Conservation (phyloP, 2,329 filamentous ascomycete species). For the Penicillium frequentans region DNA sequence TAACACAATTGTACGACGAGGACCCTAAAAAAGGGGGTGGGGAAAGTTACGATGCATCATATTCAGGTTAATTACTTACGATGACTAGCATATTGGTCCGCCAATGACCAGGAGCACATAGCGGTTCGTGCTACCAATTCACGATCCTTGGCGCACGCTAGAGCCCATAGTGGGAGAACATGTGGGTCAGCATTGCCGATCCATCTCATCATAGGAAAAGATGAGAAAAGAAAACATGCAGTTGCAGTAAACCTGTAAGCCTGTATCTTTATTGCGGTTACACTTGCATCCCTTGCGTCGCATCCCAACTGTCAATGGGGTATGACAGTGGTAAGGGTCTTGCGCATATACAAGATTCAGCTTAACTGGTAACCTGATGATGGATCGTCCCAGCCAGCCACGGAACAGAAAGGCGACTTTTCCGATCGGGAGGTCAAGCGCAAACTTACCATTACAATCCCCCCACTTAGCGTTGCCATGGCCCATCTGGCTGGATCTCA, state of each 20-base stretch:
- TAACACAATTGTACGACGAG: not conserved
- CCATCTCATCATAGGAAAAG: constrained; percentile 1
- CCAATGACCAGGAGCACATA: constrained; percentile 14
- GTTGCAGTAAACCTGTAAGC: not conserved
- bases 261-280: not conserved
- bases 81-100: constrained; percentile 16
- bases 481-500: constrained; percentile 16
- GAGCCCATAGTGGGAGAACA: constrained; percentile 23
- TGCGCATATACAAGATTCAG: not conserved
- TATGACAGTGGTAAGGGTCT: not conserved
- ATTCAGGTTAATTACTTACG: constrained; percentile 11
- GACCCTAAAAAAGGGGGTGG: constrained; percentile 7
- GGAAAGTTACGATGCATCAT: constrained; percentile 11
- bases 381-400: constrained; percentile 18
- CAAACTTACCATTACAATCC: not conserved
- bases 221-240: not conserved
- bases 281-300: constrained; percentile 6
- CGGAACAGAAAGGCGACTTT: not conserved
- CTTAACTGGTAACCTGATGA: constrained; percentile 1
- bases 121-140: constrained; percentile 19
- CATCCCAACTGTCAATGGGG: not conserved
- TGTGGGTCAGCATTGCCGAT: constrained; percentile 22
- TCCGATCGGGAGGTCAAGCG: constrained; percentile 1
- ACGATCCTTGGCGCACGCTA: constrained; percentile 4
- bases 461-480: constrained; percentile 9